Conservation (phyloP, 1,284 basidiomycete species). For the Austroboletus novae-zelandiae region DNA sequence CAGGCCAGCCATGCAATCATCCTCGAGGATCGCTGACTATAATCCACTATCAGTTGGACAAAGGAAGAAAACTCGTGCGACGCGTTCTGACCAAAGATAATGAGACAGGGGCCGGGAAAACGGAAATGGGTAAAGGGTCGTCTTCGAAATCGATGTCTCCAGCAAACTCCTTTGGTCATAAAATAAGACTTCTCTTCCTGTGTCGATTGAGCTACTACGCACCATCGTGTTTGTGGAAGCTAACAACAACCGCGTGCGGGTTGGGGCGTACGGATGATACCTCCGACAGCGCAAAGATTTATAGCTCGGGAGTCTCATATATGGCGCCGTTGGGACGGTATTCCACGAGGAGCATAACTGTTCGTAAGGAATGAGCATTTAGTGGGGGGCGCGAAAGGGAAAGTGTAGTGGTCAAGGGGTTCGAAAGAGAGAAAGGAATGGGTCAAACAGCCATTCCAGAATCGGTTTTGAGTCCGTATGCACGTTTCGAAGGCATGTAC, state of each 20-base stretch:
- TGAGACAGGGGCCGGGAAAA: slow-evolving; percentile 2
- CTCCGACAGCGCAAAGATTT: slow-evolving; percentile 15
- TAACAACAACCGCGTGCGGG: neutral
- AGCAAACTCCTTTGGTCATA: slow-evolving; percentile 9
- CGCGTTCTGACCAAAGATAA: slow-evolving; percentile 14
- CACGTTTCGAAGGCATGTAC: slow-evolving; percentile 27
- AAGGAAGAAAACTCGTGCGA: neutral
- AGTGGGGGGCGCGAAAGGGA: slow-evolving; percentile 2
- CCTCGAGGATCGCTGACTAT: slow-evolving; percentile 16
- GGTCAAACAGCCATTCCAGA: slow-evolving; percentile 9
- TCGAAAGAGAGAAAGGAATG: neutral
- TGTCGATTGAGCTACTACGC: neutral
- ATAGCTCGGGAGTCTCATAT: slow-evolving; percentile 24
- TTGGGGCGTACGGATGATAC: slow-evolving; percentile 19
- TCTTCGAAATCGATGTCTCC: slow-evolving; percentile 7
- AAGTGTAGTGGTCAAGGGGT: neutral
- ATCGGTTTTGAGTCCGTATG: slow-evolving; percentile 14
- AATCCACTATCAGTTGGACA: slow-evolving; percentile 3
- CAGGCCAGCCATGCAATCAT: slow-evolving; percentile 16
- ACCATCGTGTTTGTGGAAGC: slow-evolving; percentile 9
- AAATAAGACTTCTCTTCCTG: slow-evolving; percentile 3
- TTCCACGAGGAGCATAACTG: slow-evolving; percentile 10
- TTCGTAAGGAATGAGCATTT: slow-evolving; percentile 23
- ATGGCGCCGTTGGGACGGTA: slow-evolving; percentile 6
- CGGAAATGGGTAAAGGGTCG: neutral